phyloP scores from a whole-genome alignment of 177 flowering plant species.

The Vitis hybrid region DNA sequence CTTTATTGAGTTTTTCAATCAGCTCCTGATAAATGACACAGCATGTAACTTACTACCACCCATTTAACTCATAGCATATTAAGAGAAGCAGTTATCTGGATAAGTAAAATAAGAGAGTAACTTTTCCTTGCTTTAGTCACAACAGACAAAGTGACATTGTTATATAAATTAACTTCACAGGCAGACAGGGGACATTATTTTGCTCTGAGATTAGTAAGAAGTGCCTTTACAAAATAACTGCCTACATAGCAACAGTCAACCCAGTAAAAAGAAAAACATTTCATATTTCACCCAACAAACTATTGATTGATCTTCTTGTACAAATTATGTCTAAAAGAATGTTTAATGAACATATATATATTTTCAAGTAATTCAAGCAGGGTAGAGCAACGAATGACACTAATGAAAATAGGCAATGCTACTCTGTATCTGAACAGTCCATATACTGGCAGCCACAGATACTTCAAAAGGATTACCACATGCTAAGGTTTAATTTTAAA shows the following conservation, averaged over 20 bases:
- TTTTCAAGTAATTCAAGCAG: no score
- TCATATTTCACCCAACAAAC: neutral
- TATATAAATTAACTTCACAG: neutral
- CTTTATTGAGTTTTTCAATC: no score
- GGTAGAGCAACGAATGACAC: no score
- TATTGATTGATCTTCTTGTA: neutral
- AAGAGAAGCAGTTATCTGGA: neutral
- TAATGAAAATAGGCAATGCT: no score
- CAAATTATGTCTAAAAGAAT: no score
- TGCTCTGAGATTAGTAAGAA: neutral
- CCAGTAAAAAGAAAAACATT: neutral
- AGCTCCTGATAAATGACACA: conserved; percentile 58
- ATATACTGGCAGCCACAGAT: no score
- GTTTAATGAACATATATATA: no score
- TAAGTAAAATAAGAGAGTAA: neutral
- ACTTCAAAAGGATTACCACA: no score
- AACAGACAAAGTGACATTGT: neutral
- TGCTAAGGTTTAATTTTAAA: no score
- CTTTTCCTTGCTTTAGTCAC: neutral
- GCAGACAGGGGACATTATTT: neutral
- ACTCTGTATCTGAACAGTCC: no score
- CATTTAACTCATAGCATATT: neutral
- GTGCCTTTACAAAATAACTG: neutral
- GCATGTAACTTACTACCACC: neutral
- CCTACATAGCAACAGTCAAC: neutral